These are phyloP conservation scores for Colletotrichum karsti DNA, from an alignment of 2,329 filamentous ascomycete genomes.

Conservation along the genomic window DNA sequence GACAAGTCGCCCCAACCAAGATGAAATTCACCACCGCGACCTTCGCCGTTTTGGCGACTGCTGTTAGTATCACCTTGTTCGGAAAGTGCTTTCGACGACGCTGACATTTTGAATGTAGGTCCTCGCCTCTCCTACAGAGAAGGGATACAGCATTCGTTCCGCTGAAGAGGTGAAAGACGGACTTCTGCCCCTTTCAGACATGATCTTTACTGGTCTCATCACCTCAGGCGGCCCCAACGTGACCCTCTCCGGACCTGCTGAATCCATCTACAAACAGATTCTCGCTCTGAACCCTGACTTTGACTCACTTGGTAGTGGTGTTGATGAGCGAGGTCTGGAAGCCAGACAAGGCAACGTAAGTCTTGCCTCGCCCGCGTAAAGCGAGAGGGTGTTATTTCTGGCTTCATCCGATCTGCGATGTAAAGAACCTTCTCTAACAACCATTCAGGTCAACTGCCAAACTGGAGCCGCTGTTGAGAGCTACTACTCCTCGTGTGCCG, in stretches of 20 bases:
- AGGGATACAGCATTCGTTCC: not conserved
- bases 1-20: not conserved
- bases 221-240: not conserved
- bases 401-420: too few relatives aligned
- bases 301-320: not conserved
- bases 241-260: constrained; percentile 15
- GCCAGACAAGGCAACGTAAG: constrained; percentile 1
- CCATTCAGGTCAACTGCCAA: not conserved
- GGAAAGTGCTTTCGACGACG: not conserved
- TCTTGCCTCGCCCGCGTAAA: not conserved
- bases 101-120: not conserved
- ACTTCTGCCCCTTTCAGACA: not conserved
- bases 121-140: not conserved
- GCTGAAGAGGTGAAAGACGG: not conserved
- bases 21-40: not conserved
- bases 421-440: not conserved
- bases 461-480: not conserved
- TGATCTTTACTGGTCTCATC: constrained; percentile 11
- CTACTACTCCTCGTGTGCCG: constrained; percentile 1
- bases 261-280: constrained; percentile 9
- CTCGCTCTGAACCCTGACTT: constrained; percentile 1
- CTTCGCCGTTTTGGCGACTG: constrained; percentile 1
- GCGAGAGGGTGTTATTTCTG: not conserved
- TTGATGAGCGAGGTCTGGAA: not conserved
- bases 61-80: not conserved